Base-by-base conservation (phyloP, 208 protist genomes). In the Trypanosomatidae sp. region DNA sequence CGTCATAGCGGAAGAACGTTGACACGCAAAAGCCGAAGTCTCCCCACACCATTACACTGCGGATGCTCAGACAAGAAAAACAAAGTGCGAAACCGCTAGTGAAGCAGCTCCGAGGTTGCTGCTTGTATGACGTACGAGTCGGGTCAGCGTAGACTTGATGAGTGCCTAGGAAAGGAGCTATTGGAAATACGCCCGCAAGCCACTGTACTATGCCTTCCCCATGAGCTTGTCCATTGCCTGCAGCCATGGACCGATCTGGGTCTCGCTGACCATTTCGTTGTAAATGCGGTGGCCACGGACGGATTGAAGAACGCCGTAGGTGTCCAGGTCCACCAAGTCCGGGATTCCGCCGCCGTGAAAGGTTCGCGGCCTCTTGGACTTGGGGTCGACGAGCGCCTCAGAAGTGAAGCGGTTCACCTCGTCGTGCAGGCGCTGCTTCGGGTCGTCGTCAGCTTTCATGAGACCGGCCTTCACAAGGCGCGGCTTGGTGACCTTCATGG, bases 261-360 rank as follows among this genome's bases (percentile, higher is more conserved):
- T 91, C 47, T 86, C 79, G 0, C 59, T 59, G 59, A 91, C 82
- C 69, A 97, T 90, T 59, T 94, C 91, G 41, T 91, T 74, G 75
- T 97, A 96, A 12, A 97, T 80, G 19, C 90, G 83, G 68, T 95
- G 91, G 5, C 91, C 91, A 19, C 91, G 85, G 6, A 97, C 84
- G 8, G 90, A 86, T 71, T 97, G 91, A 22, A 97, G 83, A 19
- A 97, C 91, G 70, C 93, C 93, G 75, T 94, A 96, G n/a, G 84
- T 86, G 60, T 97, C 93, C 25, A 96, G n/a, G 74, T 97, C 93
- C 0, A 82, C 93, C 69, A 95, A 72, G 78, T 96, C 91, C 22
- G 93, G 93, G 66, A 82, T 91, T 39, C 68, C 86, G 68, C 93
- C 93, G 25, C 93, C 93, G 77, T 97, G 90, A 67, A 97, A 97